Evolutionary conservation across 2,329 filamentous ascomycete genomes (phyloP), one percentile per base, ranked within the genome.

Genomic region (Sporothrix inflata): DNA sequence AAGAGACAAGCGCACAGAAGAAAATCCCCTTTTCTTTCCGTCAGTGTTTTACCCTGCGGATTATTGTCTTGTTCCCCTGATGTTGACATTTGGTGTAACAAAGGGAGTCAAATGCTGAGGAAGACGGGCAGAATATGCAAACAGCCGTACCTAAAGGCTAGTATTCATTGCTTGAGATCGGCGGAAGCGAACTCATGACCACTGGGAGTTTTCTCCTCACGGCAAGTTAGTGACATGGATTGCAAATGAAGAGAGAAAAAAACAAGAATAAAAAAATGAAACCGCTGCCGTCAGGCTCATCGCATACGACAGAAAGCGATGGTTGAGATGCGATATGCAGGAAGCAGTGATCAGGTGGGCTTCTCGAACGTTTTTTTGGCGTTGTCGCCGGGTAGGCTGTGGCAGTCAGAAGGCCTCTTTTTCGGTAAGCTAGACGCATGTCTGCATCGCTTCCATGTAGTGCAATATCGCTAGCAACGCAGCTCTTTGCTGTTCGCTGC

Each of bases 51-150:
- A 19, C 55, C n/a, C 21, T 51, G n/a, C 27, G n/a, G 21, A 14
- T 49, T 24, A 5, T 53, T 51, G 51, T 24, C 27, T 21, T 61
- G 65, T 30, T 47, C 60, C n/a, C 63, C 55, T 66, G n/a, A 14
- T 71, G 60, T 71, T 71, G 69, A 66, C 34, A 66, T 66, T 38
- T 53, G 12, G 69, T 71, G 60, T 71, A 66, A 71, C 69, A 24
- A 66, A 12, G 16, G 34, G 1, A 21, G 40, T 21, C 5, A 16
- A 68, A 30, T 19, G 38, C 51, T 40, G 8, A 30, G 27, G 30
- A 61, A 55, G 27, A 6, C 38, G n/a, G 21, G 21, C 16, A 21
- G 9, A 49, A 53, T 24, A 65, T 53, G 47, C 45, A 38, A 55
- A 65, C 30, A 53, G 55, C 57, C 34, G 69, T 34, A 47, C n/a